Percentiles rank a stretch among this genome's conserved stretches.
Evolutionary conservation across 345 rosid species (phyloP).

Genomic region (Fremontodendron californicum): DNA sequence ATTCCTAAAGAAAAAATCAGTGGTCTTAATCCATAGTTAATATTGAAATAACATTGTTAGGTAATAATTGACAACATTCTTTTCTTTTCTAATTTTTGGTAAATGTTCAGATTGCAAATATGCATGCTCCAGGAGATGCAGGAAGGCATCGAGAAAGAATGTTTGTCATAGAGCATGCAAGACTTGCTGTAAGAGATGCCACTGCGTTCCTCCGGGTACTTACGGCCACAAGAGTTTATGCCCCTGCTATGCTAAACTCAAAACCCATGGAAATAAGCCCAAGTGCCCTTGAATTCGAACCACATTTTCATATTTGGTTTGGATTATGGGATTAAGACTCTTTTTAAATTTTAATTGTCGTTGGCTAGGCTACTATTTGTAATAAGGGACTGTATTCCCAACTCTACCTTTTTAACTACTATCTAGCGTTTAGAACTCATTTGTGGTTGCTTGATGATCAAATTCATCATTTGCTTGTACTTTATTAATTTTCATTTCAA

Average conservation of each 20-base stretch:
- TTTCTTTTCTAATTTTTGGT: neutral
- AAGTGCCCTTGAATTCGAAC: constrained; percentile 37
- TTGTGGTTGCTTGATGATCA: neutral
- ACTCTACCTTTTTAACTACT: neutral
- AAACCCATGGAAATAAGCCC: constrained; percentile 41
- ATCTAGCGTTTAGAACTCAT: neutral
- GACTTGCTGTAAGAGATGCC: constrained; percentile 49
- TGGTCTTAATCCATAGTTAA: too few relatives aligned
- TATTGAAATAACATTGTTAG: too few relatives aligned
- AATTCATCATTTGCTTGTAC: neutral
- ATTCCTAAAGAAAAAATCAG: too few relatives aligned
- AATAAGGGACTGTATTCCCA: neutral
- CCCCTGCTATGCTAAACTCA: constrained; percentile 48
- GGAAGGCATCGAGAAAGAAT: constrained; percentile 39
- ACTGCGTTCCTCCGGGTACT: constrained; percentile 64
- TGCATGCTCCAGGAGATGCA: constrained; percentile 44
- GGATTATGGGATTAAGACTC: neutral
- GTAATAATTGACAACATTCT: neutral
- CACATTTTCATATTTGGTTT: neutral
- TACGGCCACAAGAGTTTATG: constrained; percentile 42
- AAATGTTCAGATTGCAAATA: constrained; percentile 32
- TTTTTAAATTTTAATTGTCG: neutral
- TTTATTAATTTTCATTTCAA: neutral
- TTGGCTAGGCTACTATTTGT: neutral
- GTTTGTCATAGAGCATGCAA: constrained; percentile 56